Percentiles rank a stretch among this genome's conserved stretches.
Evolutionary conservation across 345 rosid species (phyloP).

Genomic region (Atalantia buxifolia): DNA sequence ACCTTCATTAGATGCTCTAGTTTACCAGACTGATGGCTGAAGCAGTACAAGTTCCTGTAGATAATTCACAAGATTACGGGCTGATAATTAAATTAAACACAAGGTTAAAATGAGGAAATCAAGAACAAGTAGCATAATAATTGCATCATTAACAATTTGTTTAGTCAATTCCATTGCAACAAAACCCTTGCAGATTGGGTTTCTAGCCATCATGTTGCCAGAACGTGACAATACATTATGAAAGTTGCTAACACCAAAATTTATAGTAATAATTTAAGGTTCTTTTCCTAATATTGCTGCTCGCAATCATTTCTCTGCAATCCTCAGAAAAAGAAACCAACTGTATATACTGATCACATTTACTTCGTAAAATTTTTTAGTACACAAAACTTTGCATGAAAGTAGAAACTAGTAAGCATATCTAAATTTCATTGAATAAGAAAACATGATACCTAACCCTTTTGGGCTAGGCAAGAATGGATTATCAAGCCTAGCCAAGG

Average conservation of each 20-base stretch:
- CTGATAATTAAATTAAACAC: not conserved
- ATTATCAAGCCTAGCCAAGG: not conserved
- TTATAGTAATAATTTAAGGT: not conserved
- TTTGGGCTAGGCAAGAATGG: not conserved
- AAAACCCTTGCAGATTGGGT: not conserved
- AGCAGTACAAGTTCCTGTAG: constrained; percentile 85
- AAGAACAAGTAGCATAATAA: not conserved
- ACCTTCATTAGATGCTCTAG: constrained; percentile 98
- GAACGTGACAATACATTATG: not conserved
- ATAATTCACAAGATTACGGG: constrained; percentile 9
- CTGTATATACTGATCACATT: not conserved
- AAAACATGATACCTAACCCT: not conserved
- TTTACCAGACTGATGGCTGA: constrained; percentile 90
- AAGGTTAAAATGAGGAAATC: not conserved
- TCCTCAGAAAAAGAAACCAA: not conserved
- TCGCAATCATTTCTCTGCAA: not conserved
- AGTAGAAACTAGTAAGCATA: not conserved
- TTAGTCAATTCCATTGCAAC: not conserved
- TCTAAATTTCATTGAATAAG: not conserved
- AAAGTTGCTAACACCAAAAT: not conserved
- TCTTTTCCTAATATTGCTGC: not conserved
- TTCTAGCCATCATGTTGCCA: not conserved
- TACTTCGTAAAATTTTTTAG: not conserved
- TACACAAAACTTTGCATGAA: not conserved
- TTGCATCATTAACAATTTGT: not conserved